Evolutionary conservation across 2,329 filamentous ascomycete genomes (phyloP).

Genomic region (Clarireedia monteithiana): DNA sequence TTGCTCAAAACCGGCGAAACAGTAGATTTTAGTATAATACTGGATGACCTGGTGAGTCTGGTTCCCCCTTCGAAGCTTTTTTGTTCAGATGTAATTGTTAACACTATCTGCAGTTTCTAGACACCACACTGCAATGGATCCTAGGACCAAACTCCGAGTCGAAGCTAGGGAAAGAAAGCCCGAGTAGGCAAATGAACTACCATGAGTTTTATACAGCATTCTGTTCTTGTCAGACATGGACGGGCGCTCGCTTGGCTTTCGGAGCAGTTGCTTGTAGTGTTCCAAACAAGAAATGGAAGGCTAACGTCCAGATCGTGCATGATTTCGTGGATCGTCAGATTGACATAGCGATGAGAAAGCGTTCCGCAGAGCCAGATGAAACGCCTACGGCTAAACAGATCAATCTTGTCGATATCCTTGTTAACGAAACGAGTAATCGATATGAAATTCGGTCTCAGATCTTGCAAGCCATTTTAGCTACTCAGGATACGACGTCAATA

Average conservation of each 20-base stretch:
- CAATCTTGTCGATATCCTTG: background rate
- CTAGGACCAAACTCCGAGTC: background rate
- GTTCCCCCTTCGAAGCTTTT: background rate
- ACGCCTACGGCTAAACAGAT: background rate
- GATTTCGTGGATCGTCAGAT: slow-evolving; percentile 1
- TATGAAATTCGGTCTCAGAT: slow-evolving; percentile 1
- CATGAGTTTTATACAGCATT: background rate
- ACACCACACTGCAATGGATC: slow-evolving; percentile 3
- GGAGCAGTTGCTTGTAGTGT: background rate
- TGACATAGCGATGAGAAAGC: background rate
- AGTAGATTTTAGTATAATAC: background rate
- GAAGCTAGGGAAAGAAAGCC: background rate
- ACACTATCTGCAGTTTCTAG: background rate
- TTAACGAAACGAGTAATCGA: too few relatives aligned
- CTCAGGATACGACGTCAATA: slow-evolving; percentile 2
- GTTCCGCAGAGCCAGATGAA: background rate
- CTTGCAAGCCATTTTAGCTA: slow-evolving; percentile 1
- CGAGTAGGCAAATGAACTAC: background rate
- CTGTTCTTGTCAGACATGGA: background rate
- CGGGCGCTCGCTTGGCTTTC: slow-evolving; percentile 1
- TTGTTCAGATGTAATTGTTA: background rate
- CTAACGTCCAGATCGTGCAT: background rate
- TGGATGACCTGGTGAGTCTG: background rate
- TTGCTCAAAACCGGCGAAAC: background rate
- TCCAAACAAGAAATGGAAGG: background rate